A percentile compares a stretch with the other conserved stretches of the same genome.
phyloP scores from a whole-genome alignment of 352 stramenopile species.

The Phytophthora sojae region DNA sequence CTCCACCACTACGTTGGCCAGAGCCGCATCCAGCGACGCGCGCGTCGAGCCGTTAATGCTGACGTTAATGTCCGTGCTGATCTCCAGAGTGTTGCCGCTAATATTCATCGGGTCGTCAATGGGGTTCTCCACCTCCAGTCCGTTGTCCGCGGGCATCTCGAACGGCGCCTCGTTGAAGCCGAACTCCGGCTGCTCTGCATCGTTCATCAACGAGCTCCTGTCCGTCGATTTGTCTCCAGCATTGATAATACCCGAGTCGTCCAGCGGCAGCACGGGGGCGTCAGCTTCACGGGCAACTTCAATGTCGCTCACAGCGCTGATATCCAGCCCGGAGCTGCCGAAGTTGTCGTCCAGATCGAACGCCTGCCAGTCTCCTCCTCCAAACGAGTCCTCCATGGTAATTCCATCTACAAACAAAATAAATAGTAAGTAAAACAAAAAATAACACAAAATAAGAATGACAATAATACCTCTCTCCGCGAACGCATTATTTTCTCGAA shows the following conservation, averaged over 20 bases:
- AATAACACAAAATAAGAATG: conserved; percentile 5
- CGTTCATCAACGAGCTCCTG: conserved; percentile 39
- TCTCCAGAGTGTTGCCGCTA: conserved; percentile 57
- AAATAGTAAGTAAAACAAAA: conserved; percentile 11
- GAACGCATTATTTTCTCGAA: conserved; percentile 60
- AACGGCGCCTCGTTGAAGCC: conserved; percentile 70
- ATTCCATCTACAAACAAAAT: conserved; percentile 58
- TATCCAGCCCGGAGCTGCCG: conserved; percentile 68
- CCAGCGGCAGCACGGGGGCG: conserved; percentile 48
- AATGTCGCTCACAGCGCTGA: conserved; percentile 81
- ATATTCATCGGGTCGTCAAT: conserved; percentile 48
- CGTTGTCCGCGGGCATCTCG: conserved; percentile 48
- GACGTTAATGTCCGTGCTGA: conserved; percentile 74
- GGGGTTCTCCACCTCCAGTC: conserved; percentile 54
- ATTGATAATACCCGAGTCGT: conserved; percentile 66
- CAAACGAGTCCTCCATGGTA: conserved; percentile 79
- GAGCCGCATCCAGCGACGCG: conserved; percentile 68
- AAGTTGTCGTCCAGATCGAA: conserved; percentile 84
- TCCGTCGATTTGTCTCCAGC: conserved; percentile 59
- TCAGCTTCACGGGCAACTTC: conserved; percentile 84
- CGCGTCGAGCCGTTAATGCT: conserved; percentile 73
- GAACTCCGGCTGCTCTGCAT: conserved; percentile 56
- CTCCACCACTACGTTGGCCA: conserved; percentile 56
- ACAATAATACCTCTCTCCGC: conserved; percentile 50
- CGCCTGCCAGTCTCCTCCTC: conserved; percentile 77